Conservation (phyloP, 1,139 yeast species). For the Pichia inconspicua region DNA sequence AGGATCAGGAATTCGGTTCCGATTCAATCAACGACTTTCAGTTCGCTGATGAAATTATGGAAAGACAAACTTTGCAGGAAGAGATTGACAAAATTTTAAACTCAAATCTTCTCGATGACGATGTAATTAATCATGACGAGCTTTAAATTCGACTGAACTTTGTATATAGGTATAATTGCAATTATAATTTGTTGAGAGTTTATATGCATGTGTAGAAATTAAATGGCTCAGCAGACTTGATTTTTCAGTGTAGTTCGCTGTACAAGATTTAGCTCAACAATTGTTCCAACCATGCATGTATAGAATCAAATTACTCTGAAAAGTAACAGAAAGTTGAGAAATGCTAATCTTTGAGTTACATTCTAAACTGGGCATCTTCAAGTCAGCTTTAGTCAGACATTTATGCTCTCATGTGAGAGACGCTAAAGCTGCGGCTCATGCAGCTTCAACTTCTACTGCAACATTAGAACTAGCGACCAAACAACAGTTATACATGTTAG, state of each 20-base stretch:
- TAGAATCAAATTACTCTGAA: too few species aligned
- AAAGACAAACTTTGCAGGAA: background rate
- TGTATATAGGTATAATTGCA: too few species aligned
- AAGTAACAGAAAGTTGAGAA: background rate
- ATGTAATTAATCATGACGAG: background rate
- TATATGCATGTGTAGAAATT: too few species aligned
- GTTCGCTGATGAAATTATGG: background rate
- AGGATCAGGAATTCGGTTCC: too few species aligned
- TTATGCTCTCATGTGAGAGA: conserved; percentile 8
- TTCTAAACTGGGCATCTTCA: background rate
- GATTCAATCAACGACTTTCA: background rate
- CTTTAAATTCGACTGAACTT: background rate
- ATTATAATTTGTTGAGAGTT: too few species aligned
- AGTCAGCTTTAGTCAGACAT: background rate
- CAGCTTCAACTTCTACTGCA: conserved; percentile 22
- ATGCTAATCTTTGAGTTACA: background rate
- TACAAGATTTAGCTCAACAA: too few species aligned
- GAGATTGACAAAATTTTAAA: background rate
- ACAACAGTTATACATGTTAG: conserved; percentile 71
- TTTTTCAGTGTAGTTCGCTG: too few species aligned
- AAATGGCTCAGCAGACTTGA: too few species aligned
- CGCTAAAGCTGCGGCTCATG: background rate
- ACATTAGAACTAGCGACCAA: conserved; percentile 48
- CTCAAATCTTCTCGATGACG: background rate
- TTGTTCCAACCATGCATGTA: too few species aligned